Percentiles rank a stretch among this genome's conserved stretches.
These are phyloP conservation scores for Suillus paluster DNA, from an alignment of 768 basidiomycete genomes.

Conservation along the genomic window DNA sequence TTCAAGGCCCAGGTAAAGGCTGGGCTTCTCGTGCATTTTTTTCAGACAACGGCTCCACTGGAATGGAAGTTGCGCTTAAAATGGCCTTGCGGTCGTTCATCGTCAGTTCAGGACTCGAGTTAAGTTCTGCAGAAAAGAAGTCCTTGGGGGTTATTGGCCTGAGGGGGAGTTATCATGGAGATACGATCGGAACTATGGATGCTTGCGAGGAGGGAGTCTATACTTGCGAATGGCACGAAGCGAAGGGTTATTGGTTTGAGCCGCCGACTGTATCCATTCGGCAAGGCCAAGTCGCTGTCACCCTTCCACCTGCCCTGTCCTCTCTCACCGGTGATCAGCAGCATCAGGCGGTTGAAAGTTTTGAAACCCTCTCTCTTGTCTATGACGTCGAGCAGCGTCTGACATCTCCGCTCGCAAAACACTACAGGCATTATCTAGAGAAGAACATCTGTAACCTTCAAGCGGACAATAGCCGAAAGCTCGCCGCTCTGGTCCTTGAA, in stretches of 20 bases:
- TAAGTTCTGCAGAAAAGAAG: conserved; percentile 46
- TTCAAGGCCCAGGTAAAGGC: conserved; percentile 80
- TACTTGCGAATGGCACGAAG: conserved; percentile 94
- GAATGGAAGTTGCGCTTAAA: conserved; percentile 96
- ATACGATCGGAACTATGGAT: conserved; percentile 98
- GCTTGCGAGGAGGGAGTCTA: conserved; percentile 91
- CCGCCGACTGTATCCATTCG: conserved; percentile 79
- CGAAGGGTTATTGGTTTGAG: conserved; percentile 93
- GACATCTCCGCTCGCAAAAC: conserved; percentile 58
- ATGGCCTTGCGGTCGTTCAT: conserved; percentile 87
- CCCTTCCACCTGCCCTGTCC: conserved; percentile 55
- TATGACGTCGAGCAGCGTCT: conserved; percentile 76
- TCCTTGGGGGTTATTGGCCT: conserved; percentile 81
- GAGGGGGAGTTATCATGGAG: conserved; percentile 95
- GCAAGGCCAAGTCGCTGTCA: conserved; percentile 57
- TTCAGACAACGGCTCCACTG: conserved; percentile 95
- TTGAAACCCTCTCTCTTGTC: conserved; percentile 54
- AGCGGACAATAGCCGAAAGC: conserved; percentile 45
- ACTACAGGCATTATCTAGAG: conserved; percentile 64
- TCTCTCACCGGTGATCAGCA: conserved; percentile 25
- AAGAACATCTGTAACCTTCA: conserved; percentile 45
- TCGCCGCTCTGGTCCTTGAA: conserved; percentile 86
- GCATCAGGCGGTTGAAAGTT: conserved; percentile 22
- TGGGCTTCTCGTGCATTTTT: conserved; percentile 95
- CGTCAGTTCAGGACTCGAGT: conserved; percentile 37